Percentiles rank a stretch among this genome's conserved stretches.
phyloP scores from a whole-genome alignment of 1,139 yeast genomes.

The Blastobotrys buckinghamii region DNA sequence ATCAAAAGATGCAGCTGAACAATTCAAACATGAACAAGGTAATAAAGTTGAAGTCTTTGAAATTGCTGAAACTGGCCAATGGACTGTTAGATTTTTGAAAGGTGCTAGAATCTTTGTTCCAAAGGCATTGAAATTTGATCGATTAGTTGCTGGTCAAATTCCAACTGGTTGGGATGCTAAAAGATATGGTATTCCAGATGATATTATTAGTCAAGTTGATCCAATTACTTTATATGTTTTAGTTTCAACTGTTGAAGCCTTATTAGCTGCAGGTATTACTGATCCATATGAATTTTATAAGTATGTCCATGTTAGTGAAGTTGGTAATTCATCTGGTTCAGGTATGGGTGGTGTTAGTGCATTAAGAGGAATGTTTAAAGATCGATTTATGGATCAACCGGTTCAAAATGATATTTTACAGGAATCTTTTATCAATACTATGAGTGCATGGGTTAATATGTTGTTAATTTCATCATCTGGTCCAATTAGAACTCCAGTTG shows the following conservation, averaged over 20 bases:
- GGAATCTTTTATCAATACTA: conserved; percentile 97
- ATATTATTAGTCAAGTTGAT: conserved; percentile 88
- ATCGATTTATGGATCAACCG: conserved; percentile 84
- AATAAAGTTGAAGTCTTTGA: conserved; percentile 90
- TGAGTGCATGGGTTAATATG: conserved; percentile 99
- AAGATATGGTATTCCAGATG: conserved; percentile 92
- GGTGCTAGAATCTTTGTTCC: conserved; percentile 92
- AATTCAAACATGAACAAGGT: conserved; percentile 90
- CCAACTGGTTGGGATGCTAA: conserved; percentile 98
- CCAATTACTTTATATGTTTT: conserved; percentile 89
- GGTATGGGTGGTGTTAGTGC: conserved; percentile 99
- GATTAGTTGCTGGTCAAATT: conserved; percentile 97
- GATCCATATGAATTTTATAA: conserved; percentile 98
- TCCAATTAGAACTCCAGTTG: conserved; percentile 98
- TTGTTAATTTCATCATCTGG: conserved; percentile 95
- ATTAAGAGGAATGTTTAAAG: conserved; percentile 94
- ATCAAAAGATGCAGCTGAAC: conserved; percentile 91
- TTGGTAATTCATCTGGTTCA: conserved; percentile 98
- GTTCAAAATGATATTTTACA: conserved; percentile 96
- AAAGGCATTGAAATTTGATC: conserved; percentile 91
- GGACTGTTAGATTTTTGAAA: conserved; percentile 80
- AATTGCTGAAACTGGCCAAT: conserved; percentile 85
- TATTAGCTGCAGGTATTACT: conserved; percentile 87
- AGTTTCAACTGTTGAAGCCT: conserved; percentile 93
- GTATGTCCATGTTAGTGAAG: conserved; percentile 96